Evolutionary conservation across 2,329 filamentous ascomycete genomes (phyloP).

Genomic region (Rhinocladiella similis): DNA sequence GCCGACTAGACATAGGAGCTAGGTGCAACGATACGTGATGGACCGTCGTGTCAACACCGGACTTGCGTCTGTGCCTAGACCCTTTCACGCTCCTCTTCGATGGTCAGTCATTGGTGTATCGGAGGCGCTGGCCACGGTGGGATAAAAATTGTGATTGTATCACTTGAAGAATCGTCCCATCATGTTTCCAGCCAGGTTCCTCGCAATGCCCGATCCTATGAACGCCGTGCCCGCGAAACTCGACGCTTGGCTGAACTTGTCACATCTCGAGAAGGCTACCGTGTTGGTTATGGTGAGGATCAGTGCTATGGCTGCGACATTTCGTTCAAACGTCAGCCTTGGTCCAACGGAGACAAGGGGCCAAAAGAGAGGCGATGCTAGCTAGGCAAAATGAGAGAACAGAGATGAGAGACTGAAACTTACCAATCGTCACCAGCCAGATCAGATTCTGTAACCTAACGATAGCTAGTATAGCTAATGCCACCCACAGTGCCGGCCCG

Average conservation of each 20-base stretch:
- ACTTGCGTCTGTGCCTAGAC: not conserved
- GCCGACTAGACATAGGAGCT: too few species aligned
- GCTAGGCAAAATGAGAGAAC: not conserved
- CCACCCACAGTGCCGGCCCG: conserved; percentile 50
- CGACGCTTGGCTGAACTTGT: conserved; percentile 58
- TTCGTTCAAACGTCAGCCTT: not conserved
- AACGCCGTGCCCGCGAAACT: conserved; percentile 58
- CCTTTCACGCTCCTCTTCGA: not conserved
- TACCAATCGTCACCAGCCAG: conserved; percentile 53
- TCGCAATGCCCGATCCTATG: conserved; percentile 44
- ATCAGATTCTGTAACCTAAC: conserved; percentile 48
- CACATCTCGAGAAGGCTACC: conserved; percentile 52
- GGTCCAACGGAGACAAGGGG: not conserved
- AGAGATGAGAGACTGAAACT: conserved; percentile 29
- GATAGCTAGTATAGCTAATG: conserved; percentile 48
- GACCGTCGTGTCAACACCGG: too few species aligned
- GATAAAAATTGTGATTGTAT: too few species aligned
- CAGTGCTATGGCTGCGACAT: conserved; percentile 47
- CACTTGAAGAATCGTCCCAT: conserved; percentile 31
- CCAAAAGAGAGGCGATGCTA: not conserved
- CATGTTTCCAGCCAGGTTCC: conserved; percentile 29
- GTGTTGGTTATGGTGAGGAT: conserved; percentile 54
- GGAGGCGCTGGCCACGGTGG: too few species aligned
- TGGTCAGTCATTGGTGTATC: too few species aligned
- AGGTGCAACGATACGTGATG: too few species aligned